Conservation (phyloP, 1,139 yeast species). For the Diutina mesorugosa region DNA sequence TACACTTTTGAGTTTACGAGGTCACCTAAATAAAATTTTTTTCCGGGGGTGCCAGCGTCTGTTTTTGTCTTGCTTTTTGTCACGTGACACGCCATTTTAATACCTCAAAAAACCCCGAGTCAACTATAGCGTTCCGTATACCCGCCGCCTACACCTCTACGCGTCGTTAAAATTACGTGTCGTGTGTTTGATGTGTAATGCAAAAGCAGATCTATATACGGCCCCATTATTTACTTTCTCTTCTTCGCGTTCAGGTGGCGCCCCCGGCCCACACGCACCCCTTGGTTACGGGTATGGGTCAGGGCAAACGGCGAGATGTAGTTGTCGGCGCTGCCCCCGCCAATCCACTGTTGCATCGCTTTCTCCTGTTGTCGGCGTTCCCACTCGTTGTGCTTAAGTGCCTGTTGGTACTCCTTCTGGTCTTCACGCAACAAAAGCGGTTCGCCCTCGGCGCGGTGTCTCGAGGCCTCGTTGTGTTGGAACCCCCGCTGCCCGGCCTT, state of each 20-base stretch:
- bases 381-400: conserved; percentile 82
- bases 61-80: no score
- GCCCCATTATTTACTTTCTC: neutral
- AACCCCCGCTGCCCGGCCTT: conserved; percentile 60
- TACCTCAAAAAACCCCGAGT: no score
- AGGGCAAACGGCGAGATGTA: conserved; percentile 80
- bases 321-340: conserved; percentile 90
- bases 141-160: neutral
- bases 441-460: conserved; percentile 37
- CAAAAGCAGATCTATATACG: neutral
- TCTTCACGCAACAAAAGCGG: conserved; percentile 73
- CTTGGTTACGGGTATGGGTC: conserved; percentile 44
- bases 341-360: conserved; percentile 76
- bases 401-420: conserved; percentile 85
- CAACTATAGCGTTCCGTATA: no score
- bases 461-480: conserved; percentile 52
- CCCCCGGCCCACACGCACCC: conserved; percentile 76
- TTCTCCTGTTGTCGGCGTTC: conserved; percentile 78
- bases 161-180: neutral
- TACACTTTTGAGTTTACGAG: no score
- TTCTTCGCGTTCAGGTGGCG: conserved; percentile 56
- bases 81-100: no score
- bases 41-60: no score
- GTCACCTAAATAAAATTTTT: no score
- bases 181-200: neutral